Base-by-base conservation (phyloP, 2,329 filamentous ascomycete species). In the Calonectria multiphialidica region DNA sequence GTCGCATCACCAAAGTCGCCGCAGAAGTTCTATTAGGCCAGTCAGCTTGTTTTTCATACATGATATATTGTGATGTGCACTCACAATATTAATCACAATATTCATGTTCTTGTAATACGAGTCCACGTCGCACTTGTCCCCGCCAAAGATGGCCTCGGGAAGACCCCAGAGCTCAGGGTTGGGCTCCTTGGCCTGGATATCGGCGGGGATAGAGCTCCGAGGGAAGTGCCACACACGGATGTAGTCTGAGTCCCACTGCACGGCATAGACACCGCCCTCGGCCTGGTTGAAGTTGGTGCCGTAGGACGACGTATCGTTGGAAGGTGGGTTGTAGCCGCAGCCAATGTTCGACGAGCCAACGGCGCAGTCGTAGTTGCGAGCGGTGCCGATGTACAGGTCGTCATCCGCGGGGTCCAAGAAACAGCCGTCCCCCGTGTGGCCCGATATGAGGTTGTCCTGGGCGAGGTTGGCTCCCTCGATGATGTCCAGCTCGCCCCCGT, bases 151-250 rank as follows among this genome's bases (percentile, higher is more conserved):
- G 1, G 93, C 94, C 9, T 90, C 83, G 0, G 95, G 94, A 1
- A 86, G 84, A 0, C 92, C 93, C 95, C 95, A 97, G 18, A 80
- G 83, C 0, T 83, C 81, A 0, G 94, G 94, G 47, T 93, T 84
- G 0, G 94, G 95, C 7, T 77, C 85, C 67, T 85, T 90, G 37
- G 83, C 82, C 5, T 84, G 81, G 62, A 96, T 92, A 79, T 97
- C 92, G 0, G 82, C 79, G 0, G 95, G 95, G 47, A 96, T 89
- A 10, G 82, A 80, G 35, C 83, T 84, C n/a, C 93, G 90, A 2
- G 91, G 86, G 82, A 95, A 97, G 85, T 94, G 94, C 91, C 93
- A 97, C 74, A 97, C 87, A 68, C 88, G 91, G 81, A 97, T 93
- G 68, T 88, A 89, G 1, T 89, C 83, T 12, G 86, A 84, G 62